Base-by-base conservation (phyloP, 495 filamentous ascomycete species). In the Podospora comata region DNA sequence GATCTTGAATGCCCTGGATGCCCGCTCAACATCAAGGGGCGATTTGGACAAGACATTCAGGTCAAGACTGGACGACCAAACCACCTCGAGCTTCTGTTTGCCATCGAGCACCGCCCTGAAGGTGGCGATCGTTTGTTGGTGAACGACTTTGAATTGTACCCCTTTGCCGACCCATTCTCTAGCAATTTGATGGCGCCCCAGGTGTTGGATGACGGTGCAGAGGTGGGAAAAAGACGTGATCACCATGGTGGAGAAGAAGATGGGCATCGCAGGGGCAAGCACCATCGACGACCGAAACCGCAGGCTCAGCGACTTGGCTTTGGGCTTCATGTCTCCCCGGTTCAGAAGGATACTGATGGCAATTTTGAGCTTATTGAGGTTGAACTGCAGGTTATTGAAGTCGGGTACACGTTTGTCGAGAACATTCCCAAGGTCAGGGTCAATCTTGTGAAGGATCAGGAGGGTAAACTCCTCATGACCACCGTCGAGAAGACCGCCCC, bases 351-450 rank as follows among this genome's bases (percentile, higher is more conserved):
- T n/a, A 73, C 75, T 18, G 69, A 76, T 0, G 71, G 75, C 48
- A 59, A 74, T 9, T 59, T 83, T 26, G 77, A 83, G 59, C 71
- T 83, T 13, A 70, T 86, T 66, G 67, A 73, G 27, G 60, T 86
- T 34, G 78, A 84, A 59, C 65, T 86, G 15, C 78, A 82, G 68
- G 80, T 87, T 63, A 71, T 85, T 56, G 80, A 84, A 67, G 79
- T 87, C n/a, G 84, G 80, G 54, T 67, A 73, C 55, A 65, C 68
- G 23, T 82, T 83, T 48, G 65, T 85, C 53, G 67, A 78, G n/a
- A 75, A 75, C n/a, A 78, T 87, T 58, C 82, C 85, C 19, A 76
- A 65, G 53, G 72, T 86, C 30, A 77, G 81, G 20, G 60, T 85
- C 26, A 79, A 79, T 53, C 63, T 87, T 3, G 60, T 86, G 60